Conservation (phyloP, 768 basidiomycete genomes). For the Russula vinacea region DNA sequence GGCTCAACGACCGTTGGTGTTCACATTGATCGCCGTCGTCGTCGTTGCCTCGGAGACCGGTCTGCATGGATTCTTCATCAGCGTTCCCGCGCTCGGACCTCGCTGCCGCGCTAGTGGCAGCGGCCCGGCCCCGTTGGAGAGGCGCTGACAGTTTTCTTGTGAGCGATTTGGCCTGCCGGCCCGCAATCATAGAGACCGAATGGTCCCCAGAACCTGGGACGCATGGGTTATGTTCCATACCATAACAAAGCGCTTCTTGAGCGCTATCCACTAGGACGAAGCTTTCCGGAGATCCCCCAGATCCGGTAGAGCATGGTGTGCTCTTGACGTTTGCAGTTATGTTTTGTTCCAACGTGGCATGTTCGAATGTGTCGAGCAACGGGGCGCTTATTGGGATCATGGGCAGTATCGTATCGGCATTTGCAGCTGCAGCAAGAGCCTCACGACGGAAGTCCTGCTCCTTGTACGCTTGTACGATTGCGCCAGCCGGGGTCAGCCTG, state of each 20-base stretch:
- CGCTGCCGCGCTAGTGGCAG: neutral
- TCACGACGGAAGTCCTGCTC: slow-evolving; percentile 29
- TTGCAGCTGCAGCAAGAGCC: slow-evolving; percentile 23
- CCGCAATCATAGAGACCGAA: neutral
- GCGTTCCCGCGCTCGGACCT: neutral
- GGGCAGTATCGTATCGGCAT: slow-evolving; percentile 6
- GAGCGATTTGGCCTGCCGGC: slow-evolving; percentile 16
- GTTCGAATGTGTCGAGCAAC: neutral
- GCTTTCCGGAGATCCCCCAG: slow-evolving; percentile 9
- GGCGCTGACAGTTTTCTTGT: slow-evolving; percentile 27
- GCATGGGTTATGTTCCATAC: neutral
- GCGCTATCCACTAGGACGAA: slow-evolving; percentile 19
- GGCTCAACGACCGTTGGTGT: slow-evolving; percentile 17
- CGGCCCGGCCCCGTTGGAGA: slow-evolving; percentile 18
- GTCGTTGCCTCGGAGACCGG: neutral
- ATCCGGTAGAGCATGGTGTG: slow-evolving; percentile 7
- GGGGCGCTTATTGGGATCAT: neutral
- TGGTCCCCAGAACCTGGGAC: neutral
- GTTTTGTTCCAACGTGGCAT: neutral
- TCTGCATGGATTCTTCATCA: neutral
- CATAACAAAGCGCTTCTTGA: slow-evolving; percentile 1
- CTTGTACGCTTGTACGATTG: slow-evolving; percentile 29
- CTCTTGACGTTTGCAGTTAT: neutral
- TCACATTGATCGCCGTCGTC: slow-evolving; percentile 12
- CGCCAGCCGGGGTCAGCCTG: slow-evolving; percentile 30